Evolutionary conservation across 2,329 filamentous ascomycete species (phyloP).

Genomic region (Alternaria incomplexa): DNA sequence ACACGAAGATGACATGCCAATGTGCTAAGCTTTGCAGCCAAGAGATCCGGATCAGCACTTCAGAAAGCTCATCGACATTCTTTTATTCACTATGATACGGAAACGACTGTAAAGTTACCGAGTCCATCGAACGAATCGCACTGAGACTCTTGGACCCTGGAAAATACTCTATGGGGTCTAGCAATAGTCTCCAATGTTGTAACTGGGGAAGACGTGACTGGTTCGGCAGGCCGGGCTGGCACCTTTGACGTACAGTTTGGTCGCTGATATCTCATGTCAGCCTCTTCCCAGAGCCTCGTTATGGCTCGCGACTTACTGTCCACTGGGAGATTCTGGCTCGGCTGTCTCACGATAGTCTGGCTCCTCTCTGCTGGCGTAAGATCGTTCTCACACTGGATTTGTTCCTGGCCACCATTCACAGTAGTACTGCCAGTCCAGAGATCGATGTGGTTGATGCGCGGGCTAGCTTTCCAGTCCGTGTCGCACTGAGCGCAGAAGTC

Average conservation of each 20-base stretch:
- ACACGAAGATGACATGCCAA: neutral
- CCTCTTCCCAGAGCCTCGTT: neutral
- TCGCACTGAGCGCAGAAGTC: slow-evolving; percentile 45
- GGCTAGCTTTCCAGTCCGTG: slow-evolving; percentile 23
- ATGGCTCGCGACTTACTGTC: slow-evolving; percentile 7
- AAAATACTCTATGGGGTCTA: neutral
- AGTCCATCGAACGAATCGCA: neutral
- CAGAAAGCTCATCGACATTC: neutral
- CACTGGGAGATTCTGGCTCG: slow-evolving; percentile 7
- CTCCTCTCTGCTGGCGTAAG: slow-evolving; percentile 22
- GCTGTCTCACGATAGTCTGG: slow-evolving; percentile 19
- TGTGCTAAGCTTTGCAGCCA: neutral
- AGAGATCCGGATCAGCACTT: neutral
- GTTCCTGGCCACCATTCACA: slow-evolving; percentile 23
- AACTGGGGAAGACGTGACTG: slow-evolving; percentile 8
- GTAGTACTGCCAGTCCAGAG: slow-evolving; percentile 27
- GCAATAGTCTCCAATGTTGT: slow-evolving; percentile 18
- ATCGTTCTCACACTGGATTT: slow-evolving; percentile 31
- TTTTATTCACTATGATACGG: neutral
- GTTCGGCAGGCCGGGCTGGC: slow-evolving; percentile 9
- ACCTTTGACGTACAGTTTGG: slow-evolving; percentile 12
- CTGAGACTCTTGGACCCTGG: neutral
- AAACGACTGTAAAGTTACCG: neutral
- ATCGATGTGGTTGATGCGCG: slow-evolving; percentile 20
- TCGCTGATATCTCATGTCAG: slow-evolving; percentile 2